phyloP scores from a whole-genome alignment of 176 grass and related monocot genomes.

The Panicum miliaceum region DNA sequence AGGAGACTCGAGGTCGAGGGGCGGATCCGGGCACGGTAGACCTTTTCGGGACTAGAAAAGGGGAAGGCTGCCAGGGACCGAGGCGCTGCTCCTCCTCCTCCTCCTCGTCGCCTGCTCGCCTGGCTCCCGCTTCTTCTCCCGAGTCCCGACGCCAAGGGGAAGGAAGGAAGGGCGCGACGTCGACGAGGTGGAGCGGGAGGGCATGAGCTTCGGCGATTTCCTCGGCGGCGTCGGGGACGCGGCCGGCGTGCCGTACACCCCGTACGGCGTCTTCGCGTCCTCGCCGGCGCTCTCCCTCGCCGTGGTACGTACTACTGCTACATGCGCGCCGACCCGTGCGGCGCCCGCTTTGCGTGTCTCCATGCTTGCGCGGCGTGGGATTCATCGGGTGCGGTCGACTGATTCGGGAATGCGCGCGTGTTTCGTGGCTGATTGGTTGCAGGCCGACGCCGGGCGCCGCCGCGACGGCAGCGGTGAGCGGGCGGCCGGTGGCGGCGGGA shows the following conservation, averaged over 20 bases:
- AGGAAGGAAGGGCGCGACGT: neutral
- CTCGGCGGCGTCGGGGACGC: conserved; percentile 38
- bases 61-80: neutral
- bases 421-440: neutral
- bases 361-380: neutral
- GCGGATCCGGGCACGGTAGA: conserved; percentile 22
- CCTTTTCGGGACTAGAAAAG: conserved; percentile 15
- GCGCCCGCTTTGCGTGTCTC: neutral
- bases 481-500: neutral
- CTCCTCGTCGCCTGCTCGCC: neutral
- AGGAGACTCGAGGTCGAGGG: neutral
- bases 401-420: neutral
- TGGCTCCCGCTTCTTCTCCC: conserved; percentile 1
- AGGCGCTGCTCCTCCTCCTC: neutral
- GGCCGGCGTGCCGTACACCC: conserved; percentile 36
- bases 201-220: conserved; percentile 54
- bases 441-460: conserved; percentile 25
- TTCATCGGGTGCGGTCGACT: neutral
- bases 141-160: neutral
- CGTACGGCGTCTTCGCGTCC: conserved; percentile 48
- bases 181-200: neutral
- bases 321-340: neutral
- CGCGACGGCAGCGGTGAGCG: neutral
- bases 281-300: conserved; percentile 68
- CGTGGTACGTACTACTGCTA: conserved; percentile 45